phyloP scores from a whole-genome alignment of 2,329 filamentous ascomycete species.

The Botrytis medusae region DNA sequence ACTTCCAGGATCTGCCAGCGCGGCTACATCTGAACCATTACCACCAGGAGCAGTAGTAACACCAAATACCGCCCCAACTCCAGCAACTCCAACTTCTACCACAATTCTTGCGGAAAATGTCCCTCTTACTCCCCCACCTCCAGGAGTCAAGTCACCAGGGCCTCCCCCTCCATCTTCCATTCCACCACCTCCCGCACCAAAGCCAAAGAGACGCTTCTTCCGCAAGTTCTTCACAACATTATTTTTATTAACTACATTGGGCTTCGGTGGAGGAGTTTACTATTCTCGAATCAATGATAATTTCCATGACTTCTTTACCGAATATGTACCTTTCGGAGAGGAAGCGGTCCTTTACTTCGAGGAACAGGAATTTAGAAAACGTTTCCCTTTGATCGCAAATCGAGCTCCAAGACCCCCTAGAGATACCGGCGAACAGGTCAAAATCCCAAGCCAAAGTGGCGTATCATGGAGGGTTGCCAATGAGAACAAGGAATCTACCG shows the following conservation, averaged over 20 bases:
- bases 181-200: slow-evolving; percentile 46
- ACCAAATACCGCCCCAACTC: slow-evolving; percentile 28
- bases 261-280: slow-evolving; percentile 86
- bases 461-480: slow-evolving; percentile 77
- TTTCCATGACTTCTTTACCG: slow-evolving; percentile 99
- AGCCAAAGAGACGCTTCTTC: slow-evolving; percentile 67
- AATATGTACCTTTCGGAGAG: slow-evolving; percentile 93
- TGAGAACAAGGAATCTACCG: slow-evolving; percentile 50
- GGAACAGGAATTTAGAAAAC: slow-evolving; percentile 87
- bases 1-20: slow-evolving; percentile 50
- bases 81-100: slow-evolving; percentile 42
- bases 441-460: slow-evolving; percentile 81
- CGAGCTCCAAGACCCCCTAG: slow-evolving; percentile 38
- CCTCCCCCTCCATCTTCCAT: slow-evolving; percentile 42
- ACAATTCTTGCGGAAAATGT: slow-evolving; percentile 50
- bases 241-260: slow-evolving; percentile 70
- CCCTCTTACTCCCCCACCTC: slow-evolving; percentile 48
- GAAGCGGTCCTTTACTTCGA: slow-evolving; percentile 94
- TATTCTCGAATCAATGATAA: slow-evolving; percentile 93
- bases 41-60: slow-evolving; percentile 38
- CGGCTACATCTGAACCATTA: slow-evolving; percentile 41
- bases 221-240: slow-evolving; percentile 75
- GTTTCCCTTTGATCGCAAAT: slow-evolving; percentile 61
- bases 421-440: slow-evolving; percentile 69
- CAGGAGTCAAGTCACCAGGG: slow-evolving; percentile 40